Evolutionary conservation across 2,329 filamentous ascomycete genomes (phyloP), one percentile per base, ranked within the genome.

Genomic region (Cladosporium sp.): DNA sequence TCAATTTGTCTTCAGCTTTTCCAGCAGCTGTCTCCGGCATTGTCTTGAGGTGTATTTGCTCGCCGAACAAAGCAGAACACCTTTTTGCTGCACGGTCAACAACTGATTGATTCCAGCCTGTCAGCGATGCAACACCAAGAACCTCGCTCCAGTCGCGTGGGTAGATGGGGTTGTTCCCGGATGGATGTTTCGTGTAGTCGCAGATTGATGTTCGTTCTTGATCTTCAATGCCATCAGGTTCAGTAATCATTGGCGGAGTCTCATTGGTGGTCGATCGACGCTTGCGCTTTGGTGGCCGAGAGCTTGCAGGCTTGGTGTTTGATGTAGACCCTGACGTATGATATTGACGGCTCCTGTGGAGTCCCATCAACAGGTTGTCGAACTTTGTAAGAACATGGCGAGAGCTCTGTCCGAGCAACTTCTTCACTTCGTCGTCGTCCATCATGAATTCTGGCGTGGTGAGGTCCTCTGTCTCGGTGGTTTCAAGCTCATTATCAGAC

Each of bases 71-170:
- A 55, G 86, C 81, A 2, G 90, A 87, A 73, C 93, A 98, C 59
- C 94, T 86, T 73, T 88, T 83, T 1, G 90, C 86, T 0, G 92
- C 86, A 34, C 91, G 86, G 62, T 88, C 85, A 14, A 97, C 78
- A 0, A 88, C 90, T 0, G 80, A 77, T 0, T 82, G 77, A 1
- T 90, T 81, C 78, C 93, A 93, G 0, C 91, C 92, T 1, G 86
- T 86, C 59, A 96, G 79, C 0, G 91, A 85, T 2, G 94, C 94
- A 0, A 92, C 84, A 0, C 91, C 91, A 32, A 97, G 79, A 1
- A 97, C 86, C 70, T 96, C 92, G 70, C 88, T 90, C 94, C 94
- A 98, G 79, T 96, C 91, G 26, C 91, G 85, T 14, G 87, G 80
- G 15, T 77, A 82, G 75, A 83, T 61, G 12, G 32, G 57, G 30